phyloP scores from a whole-genome alignment of 805 yeast species.

The Zygosaccharomyces bisporus region DNA sequence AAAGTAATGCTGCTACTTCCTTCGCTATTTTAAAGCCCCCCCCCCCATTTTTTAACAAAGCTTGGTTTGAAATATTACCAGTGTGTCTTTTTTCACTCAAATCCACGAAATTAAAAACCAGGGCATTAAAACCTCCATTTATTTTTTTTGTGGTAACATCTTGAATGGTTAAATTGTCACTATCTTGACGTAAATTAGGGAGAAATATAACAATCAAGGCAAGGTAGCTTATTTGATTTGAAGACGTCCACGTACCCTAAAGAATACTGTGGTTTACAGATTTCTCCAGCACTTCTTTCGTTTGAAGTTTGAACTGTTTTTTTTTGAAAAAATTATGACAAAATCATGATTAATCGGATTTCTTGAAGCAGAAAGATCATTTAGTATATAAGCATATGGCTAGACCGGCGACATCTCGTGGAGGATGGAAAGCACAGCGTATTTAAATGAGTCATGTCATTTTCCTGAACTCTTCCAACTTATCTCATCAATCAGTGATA shows the following conservation, averaged over 20 bases:
- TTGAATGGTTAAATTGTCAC: conserved; percentile 4
- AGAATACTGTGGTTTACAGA: conserved; percentile 12
- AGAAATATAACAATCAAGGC: conserved; percentile 14
- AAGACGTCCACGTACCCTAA: conserved; percentile 14
- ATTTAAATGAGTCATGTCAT: no score
- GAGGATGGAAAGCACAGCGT: no score
- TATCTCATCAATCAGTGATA: no score
- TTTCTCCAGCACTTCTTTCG: conserved; percentile 10
- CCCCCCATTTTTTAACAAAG: conserved; percentile 6
- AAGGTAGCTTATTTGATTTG: conserved; percentile 11
- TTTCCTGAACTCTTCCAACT: no score
- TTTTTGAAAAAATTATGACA: no score
- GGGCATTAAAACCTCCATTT: conserved; percentile 13
- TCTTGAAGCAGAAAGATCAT: no score
- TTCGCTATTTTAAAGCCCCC: no score
- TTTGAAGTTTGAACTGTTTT: conserved; percentile 12
- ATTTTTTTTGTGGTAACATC: conserved; percentile 12
- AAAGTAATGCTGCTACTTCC: conserved; percentile 12
- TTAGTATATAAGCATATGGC: no score
- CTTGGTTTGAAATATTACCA: conserved; percentile 7
- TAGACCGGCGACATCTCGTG: no score
- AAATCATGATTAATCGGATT: no score
- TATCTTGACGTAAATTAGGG: conserved; percentile 12
- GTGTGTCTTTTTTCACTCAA: conserved; percentile 12
- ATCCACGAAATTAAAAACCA: conserved; percentile 13